phyloP scores from a whole-genome alignment of 1,139 yeast species.

The Zygoascus hellenicus region DNA sequence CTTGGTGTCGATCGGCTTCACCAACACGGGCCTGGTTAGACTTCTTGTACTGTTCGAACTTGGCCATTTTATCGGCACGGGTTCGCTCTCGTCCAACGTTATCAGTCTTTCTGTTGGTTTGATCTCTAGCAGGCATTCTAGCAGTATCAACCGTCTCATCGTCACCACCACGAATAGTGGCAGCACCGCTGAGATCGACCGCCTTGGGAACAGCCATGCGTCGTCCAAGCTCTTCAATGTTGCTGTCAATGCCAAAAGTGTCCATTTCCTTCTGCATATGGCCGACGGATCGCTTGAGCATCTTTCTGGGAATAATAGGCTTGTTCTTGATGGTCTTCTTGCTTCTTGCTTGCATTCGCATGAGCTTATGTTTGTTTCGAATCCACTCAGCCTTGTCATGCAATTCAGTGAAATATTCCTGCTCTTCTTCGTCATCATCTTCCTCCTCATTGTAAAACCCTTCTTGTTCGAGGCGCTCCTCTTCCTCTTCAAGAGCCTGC shows the following conservation, averaged over 20 bases:
- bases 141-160: conserved; percentile 28
- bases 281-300: conserved; percentile 64
- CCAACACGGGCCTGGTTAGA: conserved; percentile 90
- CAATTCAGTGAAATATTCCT: conserved; percentile 64
- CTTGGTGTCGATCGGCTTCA: conserved; percentile 90
- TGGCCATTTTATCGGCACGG: conserved; percentile 82
- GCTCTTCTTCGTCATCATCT: conserved; percentile 49
- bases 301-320: conserved; percentile 91
- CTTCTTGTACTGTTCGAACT: conserved; percentile 89
- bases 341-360: conserved; percentile 83
- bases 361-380: conserved; percentile 87
- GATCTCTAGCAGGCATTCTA: conserved; percentile 47
- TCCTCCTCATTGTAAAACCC: conserved; percentile 94
- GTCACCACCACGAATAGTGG: conserved; percentile 55
- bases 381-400: conserved; percentile 91
- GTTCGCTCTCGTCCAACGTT: conserved; percentile 64
- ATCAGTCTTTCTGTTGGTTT: conserved; percentile 75
- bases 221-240: conserved; percentile 24
- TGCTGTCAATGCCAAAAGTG: conserved; percentile 81
- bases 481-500: conserved; percentile 95
- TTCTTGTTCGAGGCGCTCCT: conserved; percentile 84
- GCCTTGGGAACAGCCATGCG: conserved; percentile 38
- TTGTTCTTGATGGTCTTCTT: conserved; percentile 84
- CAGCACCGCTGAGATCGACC: conserved; percentile 59
- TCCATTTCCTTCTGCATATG: conserved; percentile 88